phyloP scores from a whole-genome alignment of 2,329 filamentous ascomycete genomes.

The Balansia obtecta region DNA sequence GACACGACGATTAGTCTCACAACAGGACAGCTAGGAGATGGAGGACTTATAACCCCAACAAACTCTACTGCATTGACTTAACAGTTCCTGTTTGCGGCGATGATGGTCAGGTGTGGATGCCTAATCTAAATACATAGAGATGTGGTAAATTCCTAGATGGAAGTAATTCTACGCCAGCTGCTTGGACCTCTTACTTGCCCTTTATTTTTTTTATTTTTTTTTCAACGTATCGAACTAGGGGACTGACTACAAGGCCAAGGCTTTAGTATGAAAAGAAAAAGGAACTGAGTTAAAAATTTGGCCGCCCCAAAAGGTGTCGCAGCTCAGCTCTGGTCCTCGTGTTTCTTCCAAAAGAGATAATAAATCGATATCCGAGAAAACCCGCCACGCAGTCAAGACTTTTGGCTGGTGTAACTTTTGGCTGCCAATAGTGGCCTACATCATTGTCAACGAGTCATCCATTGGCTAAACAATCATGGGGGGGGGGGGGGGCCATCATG shows the following conservation, averaged over 20 bases:
- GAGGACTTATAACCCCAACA: neutral
- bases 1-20: constrained; percentile 6
- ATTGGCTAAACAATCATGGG: neutral
- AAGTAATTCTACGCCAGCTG: neutral
- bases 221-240: neutral
- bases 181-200: too few relatives aligned
- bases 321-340: constrained; percentile 2
- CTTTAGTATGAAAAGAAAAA: neutral
- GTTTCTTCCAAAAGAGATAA: neutral
- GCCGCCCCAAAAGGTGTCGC: neutral
- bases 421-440: constrained; percentile 3
- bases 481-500: too few relatives aligned
- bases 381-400: constrained; percentile 6
- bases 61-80: neutral
- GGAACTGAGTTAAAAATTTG: neutral
- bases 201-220: too few relatives aligned
- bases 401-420: constrained; percentile 9
- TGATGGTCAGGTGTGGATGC: neutral
- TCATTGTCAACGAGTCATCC: neutral
- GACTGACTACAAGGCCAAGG: neutral
- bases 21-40: constrained; percentile 1
- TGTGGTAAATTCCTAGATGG: too few relatives aligned
- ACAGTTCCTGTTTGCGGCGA: neutral
- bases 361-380: neutral
- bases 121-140: neutral